A percentile compares a stretch with the other conserved stretches of the same genome.
Evolutionary conservation across 371 early-diverging fungal species (phyloP).

Genomic region (Mucor indicus): DNA sequence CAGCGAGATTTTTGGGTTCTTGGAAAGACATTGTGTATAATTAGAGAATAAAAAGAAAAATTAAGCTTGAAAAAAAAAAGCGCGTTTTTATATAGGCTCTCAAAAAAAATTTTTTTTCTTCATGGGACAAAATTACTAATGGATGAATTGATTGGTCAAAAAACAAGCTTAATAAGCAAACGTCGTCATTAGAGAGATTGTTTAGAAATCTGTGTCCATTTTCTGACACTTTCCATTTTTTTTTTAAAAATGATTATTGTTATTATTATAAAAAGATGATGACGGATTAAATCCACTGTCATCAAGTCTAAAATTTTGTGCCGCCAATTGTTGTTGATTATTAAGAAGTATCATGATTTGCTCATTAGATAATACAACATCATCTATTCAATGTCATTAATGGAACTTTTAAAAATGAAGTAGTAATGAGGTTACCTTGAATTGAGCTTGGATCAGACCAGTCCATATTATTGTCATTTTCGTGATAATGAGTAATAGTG

Average conservation of each 20-base stretch:
- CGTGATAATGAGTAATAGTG: background rate
- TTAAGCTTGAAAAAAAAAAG: background rate
- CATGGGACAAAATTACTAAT: constrained; percentile 8
- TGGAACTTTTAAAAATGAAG: no score
- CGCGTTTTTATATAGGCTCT: background rate
- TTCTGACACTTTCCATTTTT: no score
- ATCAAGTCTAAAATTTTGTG: constrained; percentile 9
- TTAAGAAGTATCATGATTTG: constrained; percentile 10
- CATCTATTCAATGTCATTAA: constrained; percentile 12
- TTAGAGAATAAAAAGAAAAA: constrained; percentile 5
- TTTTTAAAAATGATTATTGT: no score
- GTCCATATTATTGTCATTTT: constrained; percentile 3
- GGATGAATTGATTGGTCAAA: background rate
- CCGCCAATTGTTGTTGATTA: constrained; percentile 2
- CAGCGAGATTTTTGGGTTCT: constrained; percentile 27
- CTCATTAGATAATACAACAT: constrained; percentile 12
- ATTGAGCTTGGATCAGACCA: constrained; percentile 8
- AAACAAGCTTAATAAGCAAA: background rate
- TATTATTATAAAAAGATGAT: no score
- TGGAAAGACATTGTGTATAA: constrained; percentile 10
- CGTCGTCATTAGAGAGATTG: no score
- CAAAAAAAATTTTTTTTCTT: constrained; percentile 5
- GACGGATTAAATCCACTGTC: background rate
- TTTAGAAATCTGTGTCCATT: no score
- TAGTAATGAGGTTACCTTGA: constrained; percentile 3